A percentile compares a stretch with the other conserved stretches of the same genome.
These are phyloP conservation scores for Cercospora zeina DNA, from an alignment of 2,329 filamentous ascomycete species.

Conservation along the genomic window DNA sequence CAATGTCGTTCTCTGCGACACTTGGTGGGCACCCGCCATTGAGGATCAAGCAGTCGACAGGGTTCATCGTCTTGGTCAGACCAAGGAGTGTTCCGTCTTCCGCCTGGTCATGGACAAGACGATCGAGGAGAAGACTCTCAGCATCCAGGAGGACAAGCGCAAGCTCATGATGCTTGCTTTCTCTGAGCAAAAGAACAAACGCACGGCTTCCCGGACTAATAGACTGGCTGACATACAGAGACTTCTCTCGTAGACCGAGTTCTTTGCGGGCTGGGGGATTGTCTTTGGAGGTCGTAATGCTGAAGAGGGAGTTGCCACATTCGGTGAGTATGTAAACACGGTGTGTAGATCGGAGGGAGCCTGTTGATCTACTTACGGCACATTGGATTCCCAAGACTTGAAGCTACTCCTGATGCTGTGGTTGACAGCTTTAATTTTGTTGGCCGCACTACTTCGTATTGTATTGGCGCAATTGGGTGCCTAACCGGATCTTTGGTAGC, in stretches of 20 bases:
- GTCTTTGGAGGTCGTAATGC: background rate
- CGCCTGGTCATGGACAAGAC: conserved; percentile 76
- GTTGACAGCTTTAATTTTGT: no score
- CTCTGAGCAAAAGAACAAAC: conserved; percentile 63
- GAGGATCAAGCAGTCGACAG: conserved; percentile 90
- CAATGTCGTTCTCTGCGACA: conserved; percentile 79
- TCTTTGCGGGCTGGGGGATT: background rate
- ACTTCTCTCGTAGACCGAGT: conserved; percentile 36
- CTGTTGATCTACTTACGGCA: no score
- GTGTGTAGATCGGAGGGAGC: no score
- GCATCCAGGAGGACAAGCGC: conserved; percentile 76
- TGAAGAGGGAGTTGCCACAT: background rate
- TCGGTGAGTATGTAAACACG: background rate
- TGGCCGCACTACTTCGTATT: no score
- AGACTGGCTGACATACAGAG: conserved; percentile 48
- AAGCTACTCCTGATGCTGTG: no score
- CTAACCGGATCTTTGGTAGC: background rate
- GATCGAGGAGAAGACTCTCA: conserved; percentile 77
- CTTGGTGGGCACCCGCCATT: conserved; percentile 84
- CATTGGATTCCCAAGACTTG: no score
- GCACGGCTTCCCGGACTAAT: conserved; percentile 55
- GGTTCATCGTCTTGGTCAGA: conserved; percentile 83
- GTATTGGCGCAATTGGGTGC: background rate
- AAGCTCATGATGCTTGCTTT: conserved; percentile 77
- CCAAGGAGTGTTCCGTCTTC: conserved; percentile 74